phyloP scores from a whole-genome alignment of 225 moss, liverwort and hornwort species.

The Asterella californica region DNA sequence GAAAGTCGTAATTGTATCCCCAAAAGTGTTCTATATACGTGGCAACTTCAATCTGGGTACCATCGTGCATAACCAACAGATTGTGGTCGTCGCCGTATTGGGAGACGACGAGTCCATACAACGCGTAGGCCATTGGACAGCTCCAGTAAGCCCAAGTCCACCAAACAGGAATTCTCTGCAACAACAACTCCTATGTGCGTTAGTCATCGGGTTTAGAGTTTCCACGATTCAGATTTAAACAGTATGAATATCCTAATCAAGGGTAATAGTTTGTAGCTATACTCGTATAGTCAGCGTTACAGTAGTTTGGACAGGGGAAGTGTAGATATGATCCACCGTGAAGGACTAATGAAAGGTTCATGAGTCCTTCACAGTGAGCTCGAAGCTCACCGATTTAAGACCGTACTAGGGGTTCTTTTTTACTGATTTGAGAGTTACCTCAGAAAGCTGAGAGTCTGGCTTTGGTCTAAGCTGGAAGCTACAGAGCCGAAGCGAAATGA shows the following conservation, averaged over 20 bases:
- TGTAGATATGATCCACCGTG: not conserved
- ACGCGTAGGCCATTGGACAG: conserved; percentile 59
- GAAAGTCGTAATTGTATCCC: conserved; percentile 18
- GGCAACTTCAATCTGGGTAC: conserved; percentile 3
- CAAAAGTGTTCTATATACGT: not conserved
- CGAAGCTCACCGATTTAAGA: too few relatives aligned
- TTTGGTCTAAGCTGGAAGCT: too few relatives aligned
- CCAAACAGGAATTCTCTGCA: conserved; percentile 50
- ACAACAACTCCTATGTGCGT: too few relatives aligned
- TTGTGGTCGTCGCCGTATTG: conserved; percentile 54
- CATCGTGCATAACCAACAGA: conserved; percentile 1
- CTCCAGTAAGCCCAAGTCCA: conserved; percentile 76
- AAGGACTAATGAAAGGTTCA: too few relatives aligned
- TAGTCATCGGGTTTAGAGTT: too few relatives aligned
- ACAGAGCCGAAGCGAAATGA: too few relatives aligned
- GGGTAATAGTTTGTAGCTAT: too few relatives aligned
- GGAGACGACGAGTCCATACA: conserved; percentile 56
- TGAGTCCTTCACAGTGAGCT: too few relatives aligned
- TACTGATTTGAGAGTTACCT: too few relatives aligned
- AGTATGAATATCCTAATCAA: not conserved
- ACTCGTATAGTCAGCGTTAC: not conserved
- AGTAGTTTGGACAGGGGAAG: not conserved
- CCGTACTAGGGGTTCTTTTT: too few relatives aligned
- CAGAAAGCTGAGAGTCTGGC: too few relatives aligned
- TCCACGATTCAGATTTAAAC: not conserved